Percentiles rank a stretch among this genome's conserved stretches.
These are phyloP conservation scores for Plantago major DNA, from an alignment of 257 asterid species.

Conservation along the genomic window DNA sequence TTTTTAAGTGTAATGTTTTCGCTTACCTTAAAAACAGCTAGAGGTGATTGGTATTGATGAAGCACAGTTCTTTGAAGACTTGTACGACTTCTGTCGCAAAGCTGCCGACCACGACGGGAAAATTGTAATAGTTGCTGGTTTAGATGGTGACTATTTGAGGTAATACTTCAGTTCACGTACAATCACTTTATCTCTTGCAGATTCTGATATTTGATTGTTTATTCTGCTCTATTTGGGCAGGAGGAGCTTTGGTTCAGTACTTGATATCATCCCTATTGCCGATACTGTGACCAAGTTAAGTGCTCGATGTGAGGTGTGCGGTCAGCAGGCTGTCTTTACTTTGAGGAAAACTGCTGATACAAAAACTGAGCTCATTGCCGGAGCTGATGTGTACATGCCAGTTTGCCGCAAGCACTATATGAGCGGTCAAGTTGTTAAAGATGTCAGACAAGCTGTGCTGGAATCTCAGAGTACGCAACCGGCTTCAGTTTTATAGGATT, in stretches of 20 bases:
- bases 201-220: neutral
- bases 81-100: constrained; percentile 73
- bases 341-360: constrained; percentile 86
- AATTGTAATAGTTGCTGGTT: constrained; percentile 78
- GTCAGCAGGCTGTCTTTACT: constrained; percentile 63
- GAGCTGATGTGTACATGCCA: constrained; percentile 93
- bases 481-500: constrained; percentile 25
- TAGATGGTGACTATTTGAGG: constrained; percentile 98
- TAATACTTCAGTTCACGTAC: constrained; percentile 8
- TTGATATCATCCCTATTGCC: constrained; percentile 79
- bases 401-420: constrained; percentile 90
- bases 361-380: constrained; percentile 67
- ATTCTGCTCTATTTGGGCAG: constrained; percentile 30
- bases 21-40: constrained; percentile 25
- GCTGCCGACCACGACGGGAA: constrained; percentile 95
- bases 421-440: constrained; percentile 78
- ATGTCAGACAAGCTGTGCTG: constrained; percentile 54
- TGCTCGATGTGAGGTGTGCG: constrained; percentile 82
- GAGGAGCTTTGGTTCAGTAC: constrained; percentile 83
- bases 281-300: constrained; percentile 78
- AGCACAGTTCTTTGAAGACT: constrained; percentile 91
- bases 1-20: constrained; percentile 11
- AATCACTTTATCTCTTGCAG: neutral
- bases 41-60: constrained; percentile 95
- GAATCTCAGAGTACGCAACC: constrained; percentile 43